phyloP scores from a whole-genome alignment of 371 early-diverging fungal genomes.

The Thermomucor indicae-seudaticae region DNA sequence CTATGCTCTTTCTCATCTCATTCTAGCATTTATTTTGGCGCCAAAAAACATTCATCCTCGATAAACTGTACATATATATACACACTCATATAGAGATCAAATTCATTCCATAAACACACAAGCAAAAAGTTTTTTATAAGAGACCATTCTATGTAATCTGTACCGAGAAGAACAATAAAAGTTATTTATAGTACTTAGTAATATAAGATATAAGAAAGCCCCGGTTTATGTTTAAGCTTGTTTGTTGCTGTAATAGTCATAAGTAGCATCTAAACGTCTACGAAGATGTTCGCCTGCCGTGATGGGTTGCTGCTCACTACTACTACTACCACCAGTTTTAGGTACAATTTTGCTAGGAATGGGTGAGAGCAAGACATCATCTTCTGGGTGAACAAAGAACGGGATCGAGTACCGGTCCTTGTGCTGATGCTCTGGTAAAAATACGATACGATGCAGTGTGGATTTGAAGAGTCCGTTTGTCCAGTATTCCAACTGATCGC shows the following conservation, averaged over 20 bases:
- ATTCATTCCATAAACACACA: neutral
- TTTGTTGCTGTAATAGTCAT: slow-evolving; percentile 14
- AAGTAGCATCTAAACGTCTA: slow-evolving; percentile 33
- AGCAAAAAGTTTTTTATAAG: neutral
- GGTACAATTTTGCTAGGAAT: slow-evolving; percentile 35
- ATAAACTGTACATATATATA: neutral
- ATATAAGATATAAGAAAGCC: too few relatives aligned
- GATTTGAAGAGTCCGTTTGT: slow-evolving; percentile 67
- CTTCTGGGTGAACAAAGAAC: slow-evolving; percentile 60
- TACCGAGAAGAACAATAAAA: too few relatives aligned
- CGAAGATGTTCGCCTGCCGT: slow-evolving; percentile 40
- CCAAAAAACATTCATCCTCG: too few relatives aligned
- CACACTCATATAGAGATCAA: neutral
- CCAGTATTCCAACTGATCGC: slow-evolving; percentile 65
- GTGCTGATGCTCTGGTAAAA: slow-evolving; percentile 52
- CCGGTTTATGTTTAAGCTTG: too few relatives aligned
- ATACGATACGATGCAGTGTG: slow-evolving; percentile 68
- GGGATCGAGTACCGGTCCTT: slow-evolving; percentile 69
- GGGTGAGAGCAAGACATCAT: slow-evolving; percentile 34
- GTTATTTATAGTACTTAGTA: too few relatives aligned
- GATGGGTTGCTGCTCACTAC: slow-evolving; percentile 6
- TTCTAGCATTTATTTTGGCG: too few relatives aligned
- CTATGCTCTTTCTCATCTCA: too few relatives aligned
- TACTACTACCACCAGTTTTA: neutral
- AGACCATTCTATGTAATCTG: neutral